These are phyloP conservation scores for Houttuynia cordata DNA, from an alignment of 164 flowering plant species.

Conservation along the genomic window DNA sequence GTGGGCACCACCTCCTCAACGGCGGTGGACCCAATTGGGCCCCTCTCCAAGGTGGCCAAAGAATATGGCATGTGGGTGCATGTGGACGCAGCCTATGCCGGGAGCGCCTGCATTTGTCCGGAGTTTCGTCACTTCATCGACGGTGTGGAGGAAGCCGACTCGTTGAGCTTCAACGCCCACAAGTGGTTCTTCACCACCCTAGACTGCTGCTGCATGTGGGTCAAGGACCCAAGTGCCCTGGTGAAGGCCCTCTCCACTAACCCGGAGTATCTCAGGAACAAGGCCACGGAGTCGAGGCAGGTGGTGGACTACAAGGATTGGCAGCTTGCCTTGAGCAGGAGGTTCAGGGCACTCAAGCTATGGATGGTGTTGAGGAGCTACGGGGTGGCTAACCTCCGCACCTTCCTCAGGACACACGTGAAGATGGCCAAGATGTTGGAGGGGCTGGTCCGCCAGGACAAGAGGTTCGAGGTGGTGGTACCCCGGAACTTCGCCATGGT, in stretches of 20 bases:
- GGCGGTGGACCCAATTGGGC: too few species aligned
- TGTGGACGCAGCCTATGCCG: conserved; percentile 55
- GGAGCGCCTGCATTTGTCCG: conserved; percentile 54
- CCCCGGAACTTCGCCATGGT: too few species aligned
- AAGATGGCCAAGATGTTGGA: too few species aligned
- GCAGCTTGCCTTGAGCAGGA: conserved; percentile 29
- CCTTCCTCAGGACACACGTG: too few species aligned
- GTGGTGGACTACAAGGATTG: conserved; percentile 17
- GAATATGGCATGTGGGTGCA: conserved; percentile 41
- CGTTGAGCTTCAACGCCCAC: conserved; percentile 41
- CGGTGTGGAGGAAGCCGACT: conserved; percentile 39
- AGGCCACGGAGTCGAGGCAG: too few species aligned
- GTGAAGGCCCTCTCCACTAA: not conserved
- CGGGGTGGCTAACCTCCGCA: too few species aligned
- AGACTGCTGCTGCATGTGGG: conserved; percentile 59
- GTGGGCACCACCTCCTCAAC: not conserved
- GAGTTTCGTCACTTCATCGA: conserved; percentile 40
- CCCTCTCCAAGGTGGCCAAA: conserved; percentile 17
- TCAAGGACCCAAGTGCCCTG: conserved; percentile 8
- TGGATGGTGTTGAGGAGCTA: too few species aligned
- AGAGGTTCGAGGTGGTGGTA: too few species aligned
- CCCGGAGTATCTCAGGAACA: conserved; percentile 5
- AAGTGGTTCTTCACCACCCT: conserved; percentile 46
- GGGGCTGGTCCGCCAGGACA: too few species aligned
- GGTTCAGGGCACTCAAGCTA: too few species aligned